Base-by-base conservation (phyloP, 176 grass and related monocot genomes). In the Puccinellia tenuiflora region DNA sequence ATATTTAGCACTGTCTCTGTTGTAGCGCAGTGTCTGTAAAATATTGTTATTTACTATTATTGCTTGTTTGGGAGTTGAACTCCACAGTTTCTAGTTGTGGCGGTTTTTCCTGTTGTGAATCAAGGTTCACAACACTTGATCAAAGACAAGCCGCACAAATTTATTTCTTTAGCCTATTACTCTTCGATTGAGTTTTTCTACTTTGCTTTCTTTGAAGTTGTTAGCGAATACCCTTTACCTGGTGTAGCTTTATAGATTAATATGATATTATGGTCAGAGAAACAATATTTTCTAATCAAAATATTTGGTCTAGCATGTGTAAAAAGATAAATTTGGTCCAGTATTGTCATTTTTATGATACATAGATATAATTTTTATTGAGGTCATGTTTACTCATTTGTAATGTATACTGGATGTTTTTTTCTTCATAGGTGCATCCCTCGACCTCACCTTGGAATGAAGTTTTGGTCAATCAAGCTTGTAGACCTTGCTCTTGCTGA, bases 371-470 rank as follows among this genome's bases (percentile, higher is more conserved):
- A 3, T 30, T 62, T 63, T 28, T 4, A 5, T 31, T 62, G 28
- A 1, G 10, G 15, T 68, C 20, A 38, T 39, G 65, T 12, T 34
- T 68, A 22, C 35, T 68, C 20, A 22, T 5, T 68, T 39, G 4
- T 42, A 40, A 40, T 22, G 35, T 68, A 40, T 68, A 68, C n/a
- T 22, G 35, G 18, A 67, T 67, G 40, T 43, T 43, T 20, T 38
- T 21, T 21, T 25, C 68, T 42, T 33, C 31, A 20, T 10, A 76
- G 53, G 38, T 17, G 54, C 78, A 62, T 53, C 67, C 78, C 57
- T 75, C 65, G 59, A 25, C 79, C 67, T 54, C 70, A 47, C 35
- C 85, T 65, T 87, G 70, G 48, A 25, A 35, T 74, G 74, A 57
- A 56, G 48, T 28, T 78, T 43, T 78, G 54, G 13, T 39, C 54